These are phyloP conservation scores for Cylindrotheca closterium DNA, from an alignment of 108 stramenopile species.

Conservation along the genomic window DNA sequence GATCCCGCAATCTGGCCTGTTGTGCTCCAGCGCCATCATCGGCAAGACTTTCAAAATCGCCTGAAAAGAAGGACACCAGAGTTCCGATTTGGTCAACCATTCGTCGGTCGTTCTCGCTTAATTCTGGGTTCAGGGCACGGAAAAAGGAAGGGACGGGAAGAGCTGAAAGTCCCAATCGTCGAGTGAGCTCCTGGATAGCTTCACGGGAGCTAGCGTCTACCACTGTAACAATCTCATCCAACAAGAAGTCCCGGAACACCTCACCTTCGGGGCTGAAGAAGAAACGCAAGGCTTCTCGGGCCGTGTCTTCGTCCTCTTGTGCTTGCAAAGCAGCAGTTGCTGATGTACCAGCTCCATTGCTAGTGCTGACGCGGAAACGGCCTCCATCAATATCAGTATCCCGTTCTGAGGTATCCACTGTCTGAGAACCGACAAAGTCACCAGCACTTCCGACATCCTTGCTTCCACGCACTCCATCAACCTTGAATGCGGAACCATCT, in stretches of 20 bases:
- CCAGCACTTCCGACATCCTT: conserved; percentile 72
- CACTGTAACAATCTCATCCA: conserved; percentile 85
- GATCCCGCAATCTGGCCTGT: conserved; percentile 43
- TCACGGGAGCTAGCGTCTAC: conserved; percentile 79
- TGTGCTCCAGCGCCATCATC: conserved; percentile 15
- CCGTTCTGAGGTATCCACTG: conserved; percentile 55
- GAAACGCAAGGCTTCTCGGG: conserved; percentile 85
- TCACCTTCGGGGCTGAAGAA: conserved; percentile 91
- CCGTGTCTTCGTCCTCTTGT: conserved; percentile 65
- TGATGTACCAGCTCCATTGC: conserved; percentile 15
- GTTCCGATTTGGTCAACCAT: conserved; percentile 81
- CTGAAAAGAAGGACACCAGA: conserved; percentile 66
- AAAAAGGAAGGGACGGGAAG: conserved; percentile 71
- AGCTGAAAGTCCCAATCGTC: conserved; percentile 51
- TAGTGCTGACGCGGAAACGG: conserved; percentile 39
- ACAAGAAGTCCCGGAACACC: conserved; percentile 88
- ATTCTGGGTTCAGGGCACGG: conserved; percentile 62
- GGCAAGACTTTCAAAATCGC: conserved; percentile 70
- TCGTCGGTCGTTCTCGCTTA: conserved; percentile 59
- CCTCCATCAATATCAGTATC: conserved; percentile 53
- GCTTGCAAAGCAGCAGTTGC: conserved; percentile 17
- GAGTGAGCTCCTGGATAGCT: conserved; percentile 57
- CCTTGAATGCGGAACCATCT: conserved; percentile 84
- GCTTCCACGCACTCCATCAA: conserved; percentile 75
- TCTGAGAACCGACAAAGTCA: conserved; percentile 69